Percentiles rank a stretch among this genome's conserved stretches.
These are phyloP conservation scores for Trifolium fragiferum DNA, from an alignment of 306 rosid genomes.

Conservation along the genomic window DNA sequence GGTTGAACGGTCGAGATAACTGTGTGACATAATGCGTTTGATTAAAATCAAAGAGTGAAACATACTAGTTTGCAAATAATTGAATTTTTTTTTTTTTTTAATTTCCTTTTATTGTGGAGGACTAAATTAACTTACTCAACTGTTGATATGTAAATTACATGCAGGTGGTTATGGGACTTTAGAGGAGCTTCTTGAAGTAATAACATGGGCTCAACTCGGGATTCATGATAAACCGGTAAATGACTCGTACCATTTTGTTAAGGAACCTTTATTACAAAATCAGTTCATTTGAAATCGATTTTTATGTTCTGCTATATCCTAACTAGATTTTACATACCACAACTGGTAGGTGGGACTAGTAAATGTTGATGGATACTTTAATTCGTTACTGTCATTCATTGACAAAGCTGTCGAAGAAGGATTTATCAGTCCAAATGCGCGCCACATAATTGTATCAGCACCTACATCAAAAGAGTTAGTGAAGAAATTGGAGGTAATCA, in stretches of 20 bases:
- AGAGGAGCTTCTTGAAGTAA: constrained; percentile 97
- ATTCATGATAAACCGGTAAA: constrained; percentile 95
- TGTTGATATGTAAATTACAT: constrained; percentile 26
- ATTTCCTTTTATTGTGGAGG: too few relatives aligned
- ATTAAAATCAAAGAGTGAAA: too few relatives aligned
- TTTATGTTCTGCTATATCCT: constrained; percentile 1
- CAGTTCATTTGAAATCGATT: too few relatives aligned
- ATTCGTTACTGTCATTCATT: constrained; percentile 80
- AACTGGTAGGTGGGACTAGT: constrained; percentile 83
- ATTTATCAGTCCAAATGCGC: constrained; percentile 87
- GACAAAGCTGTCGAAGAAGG: constrained; percentile 99
- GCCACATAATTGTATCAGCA: constrained; percentile 90
- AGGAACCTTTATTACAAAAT: background rate
- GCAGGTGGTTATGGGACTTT: constrained; percentile 98
- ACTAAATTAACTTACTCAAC: too few relatives aligned
- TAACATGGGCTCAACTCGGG: constrained; percentile 99
- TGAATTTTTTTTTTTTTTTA: too few relatives aligned
- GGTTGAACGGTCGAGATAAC: background rate
- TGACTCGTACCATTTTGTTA: constrained; percentile 28
- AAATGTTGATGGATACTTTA: constrained; percentile 97
- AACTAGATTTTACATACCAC: constrained; percentile 29
- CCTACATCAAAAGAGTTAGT: constrained; percentile 88
- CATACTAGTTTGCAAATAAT: too few relatives aligned
- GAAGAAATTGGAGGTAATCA: constrained; percentile 88
- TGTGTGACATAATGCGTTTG: too few relatives aligned